These are phyloP conservation scores for Gynandropsis gynandra DNA, from an alignment of 345 rosid genomes.

Conservation along the genomic window DNA sequence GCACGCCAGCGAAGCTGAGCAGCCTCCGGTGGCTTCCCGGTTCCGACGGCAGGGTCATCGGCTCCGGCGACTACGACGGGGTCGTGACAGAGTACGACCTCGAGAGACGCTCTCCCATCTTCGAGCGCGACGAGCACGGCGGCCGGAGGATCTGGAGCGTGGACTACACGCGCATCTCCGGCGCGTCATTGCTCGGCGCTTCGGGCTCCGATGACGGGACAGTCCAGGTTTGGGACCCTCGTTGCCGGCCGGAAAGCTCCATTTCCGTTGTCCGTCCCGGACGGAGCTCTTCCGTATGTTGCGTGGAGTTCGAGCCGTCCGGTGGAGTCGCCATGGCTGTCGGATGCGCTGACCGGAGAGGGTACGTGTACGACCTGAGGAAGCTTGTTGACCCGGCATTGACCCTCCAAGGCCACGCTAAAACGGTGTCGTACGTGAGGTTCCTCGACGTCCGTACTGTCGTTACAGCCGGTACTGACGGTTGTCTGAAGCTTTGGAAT, in stretches of 20 bases:
- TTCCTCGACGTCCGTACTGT: conserved; percentile 40
- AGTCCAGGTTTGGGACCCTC: conserved; percentile 82
- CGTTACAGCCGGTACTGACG: conserved; percentile 61
- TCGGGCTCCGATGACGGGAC: conserved; percentile 94
- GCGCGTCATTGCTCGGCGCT: conserved; percentile 45
- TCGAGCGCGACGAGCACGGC: conserved; percentile 92
- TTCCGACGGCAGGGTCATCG: conserved; percentile 45
- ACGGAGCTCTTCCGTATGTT: conserved; percentile 56
- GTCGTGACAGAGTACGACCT: conserved; percentile 81
- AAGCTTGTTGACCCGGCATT: conserved; percentile 40
- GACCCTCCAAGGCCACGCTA: conserved; percentile 50
- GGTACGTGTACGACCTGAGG: conserved; percentile 63
- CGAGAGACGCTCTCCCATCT: conserved; percentile 48
- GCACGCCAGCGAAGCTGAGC: conserved; percentile 88
- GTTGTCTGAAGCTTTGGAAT: conserved; percentile 68
- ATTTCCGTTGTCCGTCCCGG: conserved; percentile 42
- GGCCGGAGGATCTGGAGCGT: conserved; percentile 91
- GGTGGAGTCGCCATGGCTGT: conserved; percentile 48
- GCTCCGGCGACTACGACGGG: conserved; percentile 89
- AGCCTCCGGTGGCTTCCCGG: conserved; percentile 73
- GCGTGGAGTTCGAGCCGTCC: conserved; percentile 67
- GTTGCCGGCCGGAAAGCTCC: conserved; percentile 40
- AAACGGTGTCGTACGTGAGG: conserved; percentile 63
- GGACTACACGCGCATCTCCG: conserved; percentile 42
- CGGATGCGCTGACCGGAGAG: conserved; percentile 74